phyloP scores from a whole-genome alignment of 192 early-diverging fungal genomes.

The Fimicolochytrium jonesii region DNA sequence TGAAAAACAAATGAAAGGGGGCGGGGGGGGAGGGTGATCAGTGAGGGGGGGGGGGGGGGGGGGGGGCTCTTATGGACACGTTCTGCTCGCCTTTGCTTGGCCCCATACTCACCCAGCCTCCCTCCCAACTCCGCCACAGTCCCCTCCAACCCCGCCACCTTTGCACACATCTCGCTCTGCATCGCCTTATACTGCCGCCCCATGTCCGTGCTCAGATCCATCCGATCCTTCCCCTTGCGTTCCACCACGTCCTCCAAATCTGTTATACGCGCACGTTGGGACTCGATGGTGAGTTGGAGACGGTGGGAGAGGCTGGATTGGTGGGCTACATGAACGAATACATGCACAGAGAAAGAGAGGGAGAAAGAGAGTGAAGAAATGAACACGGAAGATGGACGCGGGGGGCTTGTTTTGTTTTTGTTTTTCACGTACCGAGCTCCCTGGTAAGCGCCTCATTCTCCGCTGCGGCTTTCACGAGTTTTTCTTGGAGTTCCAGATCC shows the following conservation, averaged over 20 bases:
- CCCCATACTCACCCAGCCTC: constrained; percentile 41
- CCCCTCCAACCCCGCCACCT: constrained; percentile 52
- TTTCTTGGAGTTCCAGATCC: constrained; percentile 34
- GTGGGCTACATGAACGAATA: no score
- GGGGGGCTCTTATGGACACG: no score
- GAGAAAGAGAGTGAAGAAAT: no score
- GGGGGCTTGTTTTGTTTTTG: no score
- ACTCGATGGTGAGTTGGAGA: constrained; percentile 15
- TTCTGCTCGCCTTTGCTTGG: no score
- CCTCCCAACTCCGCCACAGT: constrained; percentile 45
- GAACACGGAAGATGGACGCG: no score
- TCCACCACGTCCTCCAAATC: constrained; percentile 40
- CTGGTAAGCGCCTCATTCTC: constrained; percentile 36
- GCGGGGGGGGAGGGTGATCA: not conserved
- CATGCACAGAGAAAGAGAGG: no score
- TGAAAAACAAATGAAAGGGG: not conserved
- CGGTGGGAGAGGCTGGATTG: constrained; percentile 29
- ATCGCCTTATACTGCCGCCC: constrained; percentile 57
- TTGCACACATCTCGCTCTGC: constrained; percentile 52
- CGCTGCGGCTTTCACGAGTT: constrained; percentile 33
- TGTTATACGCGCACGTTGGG: constrained; percentile 32
- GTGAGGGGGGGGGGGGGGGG: no score
- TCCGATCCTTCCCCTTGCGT: constrained; percentile 33
- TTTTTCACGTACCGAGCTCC: constrained; percentile 46
- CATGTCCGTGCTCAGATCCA: constrained; percentile 56